Evolutionary conservation across 768 basidiomycete species (phyloP), one percentile per base, ranked within the genome.

Genomic region (Leucosporidium yakuticum): DNA sequence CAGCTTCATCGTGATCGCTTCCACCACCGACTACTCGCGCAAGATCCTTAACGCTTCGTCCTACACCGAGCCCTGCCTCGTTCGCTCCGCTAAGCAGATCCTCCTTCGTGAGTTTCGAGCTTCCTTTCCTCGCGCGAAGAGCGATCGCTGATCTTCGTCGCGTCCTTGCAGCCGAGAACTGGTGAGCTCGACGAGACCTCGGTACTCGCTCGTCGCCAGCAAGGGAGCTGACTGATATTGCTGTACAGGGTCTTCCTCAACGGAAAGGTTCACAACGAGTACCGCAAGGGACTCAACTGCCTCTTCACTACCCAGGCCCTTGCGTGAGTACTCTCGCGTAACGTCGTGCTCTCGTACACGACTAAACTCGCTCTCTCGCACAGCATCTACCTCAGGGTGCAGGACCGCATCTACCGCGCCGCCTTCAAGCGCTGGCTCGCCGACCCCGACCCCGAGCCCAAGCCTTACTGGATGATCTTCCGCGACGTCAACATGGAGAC

Each of bases 1-100:
- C 77, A 99, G 96, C 74, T 98, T 97, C 80, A 98, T 99, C 77
- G 96, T 99, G 76, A 94, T 98, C 86, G 92, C 93, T 29, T 90
- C 95, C 12, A 87, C 90, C 4, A 98, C 92, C 75, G 88, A 95
- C 73, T 91, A 86, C 79, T 82, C 94, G 17, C 88, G 95, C 76
- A 97, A 95, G 80, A 94, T 98, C 74, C 82, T 99, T 77, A 97
- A 98, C 82, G 92, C 92, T 7, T 95, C 96, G 0, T 84, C 80
- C 14, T 87, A 90, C 74, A 89, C 96, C 32, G 94, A 97, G 78
- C 96, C 96, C 0, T 95, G 91, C 77, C 86, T 99, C 23, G 92
- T 97, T 34, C 83, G 91, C 73, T 89, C 91, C 9, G 96, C 91
- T 39, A 96, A 95, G 79, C 82, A 87, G 64, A 82, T 99, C 65